Base-by-base conservation (phyloP, 179 eudicot genomes). In the Spinacia oleracea region DNA sequence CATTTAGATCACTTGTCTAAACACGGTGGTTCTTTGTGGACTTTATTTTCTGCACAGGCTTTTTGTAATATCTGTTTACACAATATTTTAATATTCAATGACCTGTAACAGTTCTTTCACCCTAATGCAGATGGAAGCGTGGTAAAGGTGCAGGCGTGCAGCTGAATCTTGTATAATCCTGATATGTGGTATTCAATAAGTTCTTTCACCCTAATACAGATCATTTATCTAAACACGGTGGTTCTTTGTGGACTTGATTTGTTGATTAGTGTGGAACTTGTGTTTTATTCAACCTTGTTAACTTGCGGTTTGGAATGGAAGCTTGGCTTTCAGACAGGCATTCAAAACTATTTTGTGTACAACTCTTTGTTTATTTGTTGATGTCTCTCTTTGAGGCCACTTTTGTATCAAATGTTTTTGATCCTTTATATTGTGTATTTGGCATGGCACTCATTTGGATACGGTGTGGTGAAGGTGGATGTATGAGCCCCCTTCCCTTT, bases 141-240 rank as follows among this genome's bases (percentile, higher is more conserved):
- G 58, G 40, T 48, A 71, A 42, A 25, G 42, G 59, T 5, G 42
- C 60, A 29, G 42, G 20, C 25, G 59, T 5, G 42, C 60, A 29
- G 42, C 74, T 71, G 60, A 48, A 48, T 71, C 70, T 32, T 65
- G 15, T 10, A 15, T 71, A 27, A 29, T 50, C 38, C 60, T 48
- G 23, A 71, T 48, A 16, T 70, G 12, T 31, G 35, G 74, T 71
- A 15, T 71, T 18, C 59, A 71, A 71, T 50, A 71, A 71, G 59
- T 16, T 71, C n/a, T n/a, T n/a, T n/a, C n/a, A n/a, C n/a, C n/a
- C n/a, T n/a, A n/a, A n/a, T n/a, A n/a, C n/a, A 38, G 46, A 29
- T 67, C 9, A 38, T 15, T 64, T n/a, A 7, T 32, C 12, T 63
- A 29, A 63, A 18, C n/a, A 34, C 35, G 11, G 14, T 65, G 70